Evolutionary conservation across 306 rosid genomes (phyloP), one percentile per base, ranked within the genome.

Genomic region (Cicer arietinum): DNA sequence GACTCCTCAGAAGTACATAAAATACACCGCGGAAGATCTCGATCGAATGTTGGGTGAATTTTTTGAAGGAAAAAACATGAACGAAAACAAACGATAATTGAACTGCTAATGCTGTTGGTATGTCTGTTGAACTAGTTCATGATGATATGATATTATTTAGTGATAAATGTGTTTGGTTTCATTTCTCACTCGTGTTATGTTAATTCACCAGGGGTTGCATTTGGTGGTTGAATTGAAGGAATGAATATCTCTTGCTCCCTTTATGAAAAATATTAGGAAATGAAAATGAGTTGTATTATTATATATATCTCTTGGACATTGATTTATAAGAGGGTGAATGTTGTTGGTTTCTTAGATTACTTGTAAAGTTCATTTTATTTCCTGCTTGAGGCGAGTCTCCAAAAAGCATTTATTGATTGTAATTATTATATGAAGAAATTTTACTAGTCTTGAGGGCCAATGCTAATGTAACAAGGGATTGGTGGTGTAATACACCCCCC

Each of bases 11-110:
- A 94, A 92, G 88, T 92, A 89, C 83, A 86, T 89, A 61, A 86
- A 89, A 75, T 94, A 87, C 82, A 76, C 85, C 0, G 89, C 97
- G 0, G 99, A 94, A 82, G 99, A 94, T 88, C 92, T 92, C 7
- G 99, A 94, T 54, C 79, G 95, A 14, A 94, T 94, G 97, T 59
- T 94, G 79, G 96, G 97, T 6, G 99, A 94, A 58, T 94, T 94
- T 87, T 94, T 92, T 4, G 99, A 94, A 83, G 99, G 99, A 44
- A 94, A 89, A 84, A 92, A 76, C 65, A 40, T 90, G 82, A 90
- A 44, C 4, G 99, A 94, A 63, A 88, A 84, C 10, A 94, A 58
- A 82, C 84, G 95, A 57, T 89, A 79, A 82, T 80, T 25, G 12
- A 50, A 50, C 42, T 25, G 60, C 12, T 18, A 10, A 67, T 45